Percentiles rank a stretch among this genome's conserved stretches.
Evolutionary conservation across 306 rosid species (phyloP).

Genomic region (Parietaria judaica): DNA sequence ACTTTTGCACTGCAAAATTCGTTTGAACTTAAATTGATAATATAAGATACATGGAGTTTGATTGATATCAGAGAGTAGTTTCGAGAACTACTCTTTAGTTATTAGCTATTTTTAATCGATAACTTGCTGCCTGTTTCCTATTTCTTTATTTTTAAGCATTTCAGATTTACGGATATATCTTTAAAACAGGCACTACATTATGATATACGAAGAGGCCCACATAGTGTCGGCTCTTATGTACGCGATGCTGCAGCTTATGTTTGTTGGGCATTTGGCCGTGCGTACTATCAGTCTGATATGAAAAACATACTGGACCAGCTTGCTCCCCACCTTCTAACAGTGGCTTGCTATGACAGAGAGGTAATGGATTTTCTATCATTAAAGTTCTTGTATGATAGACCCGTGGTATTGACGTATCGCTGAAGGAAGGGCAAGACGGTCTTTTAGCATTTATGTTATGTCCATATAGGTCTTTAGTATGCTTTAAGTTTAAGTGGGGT

Average conservation of each 20-base stretch:
- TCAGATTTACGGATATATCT: slow-evolving; percentile 2
- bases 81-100: too few relatives aligned
- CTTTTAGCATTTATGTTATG: too few relatives aligned
- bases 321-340: slow-evolving; percentile 81
- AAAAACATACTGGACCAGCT: slow-evolving; percentile 64
- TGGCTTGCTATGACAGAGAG: slow-evolving; percentile 98
- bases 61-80: too few relatives aligned
- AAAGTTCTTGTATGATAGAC: neutral
- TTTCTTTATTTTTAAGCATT: slow-evolving; percentile 3
- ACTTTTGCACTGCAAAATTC: neutral
- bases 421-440: too few relatives aligned
- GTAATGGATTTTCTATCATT: slow-evolving; percentile 32
- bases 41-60: too few relatives aligned
- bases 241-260: slow-evolving; percentile 98
- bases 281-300: slow-evolving; percentile 81
- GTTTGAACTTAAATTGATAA: too few relatives aligned
- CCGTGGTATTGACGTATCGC: too few relatives aligned
- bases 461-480: too few relatives aligned
- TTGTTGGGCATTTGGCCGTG: slow-evolving; percentile 99
- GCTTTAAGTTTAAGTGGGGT: too few relatives aligned
- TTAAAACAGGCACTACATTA: slow-evolving; percentile 76
- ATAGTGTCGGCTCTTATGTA: slow-evolving; percentile 95
- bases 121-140: neutral
- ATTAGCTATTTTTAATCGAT: too few relatives aligned
- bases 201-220: slow-evolving; percentile 98